Percentiles rank a stretch among this genome's conserved stretches.
These are phyloP conservation scores for Colletotrichum acutatum DNA, from an alignment of 2,329 filamentous ascomycete genomes.

Conservation along the genomic window DNA sequence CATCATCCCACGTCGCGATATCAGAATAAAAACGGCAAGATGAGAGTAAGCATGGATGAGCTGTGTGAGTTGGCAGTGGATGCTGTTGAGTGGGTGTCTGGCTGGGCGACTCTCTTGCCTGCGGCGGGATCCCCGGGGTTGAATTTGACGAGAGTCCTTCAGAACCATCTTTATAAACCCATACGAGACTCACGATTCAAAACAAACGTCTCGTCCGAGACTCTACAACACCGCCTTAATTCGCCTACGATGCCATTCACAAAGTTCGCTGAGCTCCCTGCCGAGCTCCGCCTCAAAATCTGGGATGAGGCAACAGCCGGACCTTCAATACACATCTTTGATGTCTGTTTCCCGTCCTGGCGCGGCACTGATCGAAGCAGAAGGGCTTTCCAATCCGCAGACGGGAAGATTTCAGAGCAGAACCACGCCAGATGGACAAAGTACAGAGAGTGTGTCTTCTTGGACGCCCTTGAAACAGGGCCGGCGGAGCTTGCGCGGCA, in stretches of 20 bases:
- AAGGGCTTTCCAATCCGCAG: conserved; percentile 7
- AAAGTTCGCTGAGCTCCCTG: conserved; percentile 21
- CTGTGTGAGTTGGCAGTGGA: conserved; percentile 4
- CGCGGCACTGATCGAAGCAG: conserved; percentile 12
- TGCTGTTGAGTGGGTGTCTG: conserved; percentile 1
- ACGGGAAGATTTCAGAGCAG: background rate
- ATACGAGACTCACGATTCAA: background rate
- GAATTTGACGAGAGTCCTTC: background rate
- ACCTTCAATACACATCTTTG: conserved; percentile 43
- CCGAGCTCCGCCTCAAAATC: conserved; percentile 30
- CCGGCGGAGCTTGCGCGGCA: background rate
- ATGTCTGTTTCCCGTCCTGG: conserved; percentile 43
- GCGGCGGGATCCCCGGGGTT: background rate
- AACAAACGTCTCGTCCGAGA: background rate
- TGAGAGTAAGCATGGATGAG: background rate
- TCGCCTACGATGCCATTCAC: conserved; percentile 43
- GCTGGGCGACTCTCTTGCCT: background rate
- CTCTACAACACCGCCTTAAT: too few relatives aligned
- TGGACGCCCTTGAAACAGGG: conserved; percentile 20
- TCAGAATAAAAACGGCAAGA: background rate
- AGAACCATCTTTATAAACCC: background rate
- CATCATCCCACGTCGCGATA: too few relatives aligned
- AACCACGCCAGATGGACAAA: conserved; percentile 10
- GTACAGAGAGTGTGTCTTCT: conserved; percentile 27
- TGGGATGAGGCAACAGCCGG: conserved; percentile 32